Evolutionary conservation across 495 filamentous ascomycete species (phyloP).

Genomic region (Penicillium coprophilum): DNA sequence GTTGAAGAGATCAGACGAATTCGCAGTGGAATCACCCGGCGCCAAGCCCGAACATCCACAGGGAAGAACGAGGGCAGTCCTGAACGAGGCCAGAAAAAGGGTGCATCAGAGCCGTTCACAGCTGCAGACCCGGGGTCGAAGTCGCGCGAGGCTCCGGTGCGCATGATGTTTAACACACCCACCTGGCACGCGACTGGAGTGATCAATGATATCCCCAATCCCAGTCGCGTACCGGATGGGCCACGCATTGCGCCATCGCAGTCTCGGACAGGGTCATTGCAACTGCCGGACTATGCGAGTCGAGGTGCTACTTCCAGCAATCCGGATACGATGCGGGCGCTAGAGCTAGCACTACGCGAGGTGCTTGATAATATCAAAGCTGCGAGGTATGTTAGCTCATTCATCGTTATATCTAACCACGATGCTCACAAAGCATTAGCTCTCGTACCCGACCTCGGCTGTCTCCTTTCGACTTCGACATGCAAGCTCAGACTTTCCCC

Average conservation of each 20-base stretch:
- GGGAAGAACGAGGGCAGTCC: slow-evolving; percentile 53
- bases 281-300: slow-evolving; percentile 57
- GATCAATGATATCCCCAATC: slow-evolving; percentile 69
- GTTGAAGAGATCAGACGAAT: slow-evolving; percentile 82
- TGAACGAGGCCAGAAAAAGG: slow-evolving; percentile 34
- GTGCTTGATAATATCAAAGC: slow-evolving; percentile 75
- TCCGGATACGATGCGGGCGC: slow-evolving; percentile 69
- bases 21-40: slow-evolving; percentile 76
- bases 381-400: slow-evolving; percentile 61
- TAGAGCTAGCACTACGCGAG: slow-evolving; percentile 82
- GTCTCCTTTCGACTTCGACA: slow-evolving; percentile 78
- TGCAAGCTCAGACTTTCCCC: slow-evolving; percentile 76
- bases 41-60: slow-evolving; percentile 66
- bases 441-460: slow-evolving; percentile 39
- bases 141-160: slow-evolving; percentile 43
- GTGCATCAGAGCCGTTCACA: slow-evolving; percentile 26
- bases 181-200: slow-evolving; percentile 81
- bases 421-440: slow-evolving; percentile 6
- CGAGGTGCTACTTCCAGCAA: slow-evolving; percentile 60
- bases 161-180: slow-evolving; percentile 57
- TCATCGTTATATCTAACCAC: neutral
- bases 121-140: slow-evolving; percentile 29
- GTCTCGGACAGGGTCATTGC: slow-evolving; percentile 46
- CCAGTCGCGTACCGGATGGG: slow-evolving; percentile 36
- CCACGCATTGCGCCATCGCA: slow-evolving; percentile 43